These are phyloP conservation scores for Sporobolomyces pararoseus DNA, from an alignment of 768 basidiomycete species.

Conservation along the genomic window DNA sequence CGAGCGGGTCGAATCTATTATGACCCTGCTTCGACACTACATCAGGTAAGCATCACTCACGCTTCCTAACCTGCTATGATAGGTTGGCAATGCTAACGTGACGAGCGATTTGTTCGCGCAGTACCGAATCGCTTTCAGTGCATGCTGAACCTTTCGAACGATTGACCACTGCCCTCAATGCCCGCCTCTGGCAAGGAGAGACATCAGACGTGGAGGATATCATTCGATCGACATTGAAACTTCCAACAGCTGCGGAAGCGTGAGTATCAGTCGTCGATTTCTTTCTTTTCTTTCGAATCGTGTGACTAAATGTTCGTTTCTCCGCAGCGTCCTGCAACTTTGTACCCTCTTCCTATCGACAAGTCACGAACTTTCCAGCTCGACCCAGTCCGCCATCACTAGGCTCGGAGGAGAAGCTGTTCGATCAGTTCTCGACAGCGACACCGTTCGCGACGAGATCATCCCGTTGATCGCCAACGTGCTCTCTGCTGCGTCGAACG, in stretches of 20 bases:
- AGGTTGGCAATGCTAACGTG: too few species aligned
- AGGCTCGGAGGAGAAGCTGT: neutral
- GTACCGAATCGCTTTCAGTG: neutral
- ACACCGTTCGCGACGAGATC: neutral
- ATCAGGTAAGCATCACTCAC: neutral
- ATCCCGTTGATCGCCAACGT: slow-evolving; percentile 5
- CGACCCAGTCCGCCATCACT: neutral
- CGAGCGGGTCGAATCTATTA: neutral
- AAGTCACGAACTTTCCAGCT: neutral
- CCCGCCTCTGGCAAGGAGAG: neutral
- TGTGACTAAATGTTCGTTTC: neutral
- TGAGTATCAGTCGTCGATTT: neutral
- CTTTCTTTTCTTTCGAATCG: neutral
- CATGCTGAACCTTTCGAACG: neutral
- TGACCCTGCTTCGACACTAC: neutral
- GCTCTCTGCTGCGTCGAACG: slow-evolving; percentile 19
- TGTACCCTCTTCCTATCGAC: slow-evolving; percentile 3
- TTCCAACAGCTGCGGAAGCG: neutral
- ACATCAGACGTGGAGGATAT: neutral
- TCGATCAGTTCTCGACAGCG: neutral
- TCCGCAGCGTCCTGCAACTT: slow-evolving; percentile 8
- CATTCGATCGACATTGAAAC: neutral
- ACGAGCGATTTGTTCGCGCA: neutral
- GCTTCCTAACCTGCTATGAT: too few species aligned
- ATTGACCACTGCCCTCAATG: neutral